Conservation (phyloP, 2,329 filamentous ascomycete genomes). For the Amesomyces nigricolor region DNA sequence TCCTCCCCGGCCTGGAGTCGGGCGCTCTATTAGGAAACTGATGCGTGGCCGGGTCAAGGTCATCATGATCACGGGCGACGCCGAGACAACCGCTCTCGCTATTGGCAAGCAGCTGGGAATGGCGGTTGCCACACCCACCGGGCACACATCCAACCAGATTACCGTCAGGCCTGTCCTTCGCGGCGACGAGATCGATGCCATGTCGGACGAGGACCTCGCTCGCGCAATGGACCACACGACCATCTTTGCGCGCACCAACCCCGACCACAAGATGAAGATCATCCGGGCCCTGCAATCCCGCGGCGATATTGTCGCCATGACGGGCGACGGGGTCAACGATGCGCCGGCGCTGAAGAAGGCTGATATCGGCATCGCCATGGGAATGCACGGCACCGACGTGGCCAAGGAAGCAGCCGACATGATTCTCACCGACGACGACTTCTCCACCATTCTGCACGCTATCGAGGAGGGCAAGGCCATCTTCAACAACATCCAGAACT, state of each 20-base stretch:
- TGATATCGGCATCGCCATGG: constrained; percentile 98
- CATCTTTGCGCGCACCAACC: constrained; percentile 92
- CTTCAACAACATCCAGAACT: constrained; percentile 99
- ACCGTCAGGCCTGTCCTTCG: constrained; percentile 68
- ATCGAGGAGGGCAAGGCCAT: constrained; percentile 99
- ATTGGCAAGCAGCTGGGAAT: constrained; percentile 96
- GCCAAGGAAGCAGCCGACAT: constrained; percentile 95
- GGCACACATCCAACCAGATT: constrained; percentile 49
- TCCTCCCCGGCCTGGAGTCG: constrained; percentile 84
- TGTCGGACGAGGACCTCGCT: constrained; percentile 79
- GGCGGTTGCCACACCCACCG: constrained; percentile 58
- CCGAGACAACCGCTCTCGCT: constrained; percentile 87
- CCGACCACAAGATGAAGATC: constrained; percentile 98
- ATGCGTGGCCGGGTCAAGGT: constrained; percentile 95
- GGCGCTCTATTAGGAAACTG: constrained; percentile 78
- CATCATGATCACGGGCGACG: constrained; percentile 98
- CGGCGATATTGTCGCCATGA: constrained; percentile 98
- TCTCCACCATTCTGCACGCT: constrained; percentile 84
- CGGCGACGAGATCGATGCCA: constrained; percentile 87
- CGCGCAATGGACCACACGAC: constrained; percentile 82
- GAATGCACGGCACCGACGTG: constrained; percentile 87
- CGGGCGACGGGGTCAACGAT: constrained; percentile 96
- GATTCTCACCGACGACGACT: constrained; percentile 86
- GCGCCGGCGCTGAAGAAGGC: constrained; percentile 94
- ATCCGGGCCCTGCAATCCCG: constrained; percentile 84